Conservation (phyloP, 257 asterid species). For the Handroanthus guayacan region DNA sequence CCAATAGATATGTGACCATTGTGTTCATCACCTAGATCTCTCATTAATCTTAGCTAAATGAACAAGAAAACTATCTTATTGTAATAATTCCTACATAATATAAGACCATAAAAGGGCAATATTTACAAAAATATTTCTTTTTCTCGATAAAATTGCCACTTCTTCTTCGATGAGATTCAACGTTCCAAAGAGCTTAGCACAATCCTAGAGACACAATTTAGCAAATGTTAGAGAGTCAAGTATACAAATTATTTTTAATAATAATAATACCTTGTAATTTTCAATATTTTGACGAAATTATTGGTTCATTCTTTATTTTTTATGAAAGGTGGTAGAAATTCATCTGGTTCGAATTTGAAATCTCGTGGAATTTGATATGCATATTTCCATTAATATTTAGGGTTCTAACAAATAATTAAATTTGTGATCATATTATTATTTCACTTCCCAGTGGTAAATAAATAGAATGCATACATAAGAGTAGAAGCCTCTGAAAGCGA, state of each 20-base stretch:
- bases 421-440: background rate
- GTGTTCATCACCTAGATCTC: background rate
- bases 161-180: background rate
- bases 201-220: slow-evolving; percentile 35
- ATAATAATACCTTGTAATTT: no score
- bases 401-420: background rate
- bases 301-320: no score
- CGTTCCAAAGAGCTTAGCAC: slow-evolving; percentile 53
- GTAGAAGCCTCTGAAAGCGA: background rate
- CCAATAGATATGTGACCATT: background rate
- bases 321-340: no score
- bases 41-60: background rate
- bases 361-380: background rate
- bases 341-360: no score
- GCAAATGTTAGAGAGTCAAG: background rate
- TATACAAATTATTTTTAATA: no score
- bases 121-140: background rate
- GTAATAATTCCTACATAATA: slow-evolving; percentile 17
- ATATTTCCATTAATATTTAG: background rate
- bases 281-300: no score
- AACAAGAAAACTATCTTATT: slow-evolving; percentile 10
- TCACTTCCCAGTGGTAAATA: background rate
- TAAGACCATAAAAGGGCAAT: background rate
- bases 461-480: background rate
- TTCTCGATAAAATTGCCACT: slow-evolving; percentile 15